Evolutionary conservation across 805 yeast species (phyloP).

Genomic region (Starmerella roubikii): DNA sequence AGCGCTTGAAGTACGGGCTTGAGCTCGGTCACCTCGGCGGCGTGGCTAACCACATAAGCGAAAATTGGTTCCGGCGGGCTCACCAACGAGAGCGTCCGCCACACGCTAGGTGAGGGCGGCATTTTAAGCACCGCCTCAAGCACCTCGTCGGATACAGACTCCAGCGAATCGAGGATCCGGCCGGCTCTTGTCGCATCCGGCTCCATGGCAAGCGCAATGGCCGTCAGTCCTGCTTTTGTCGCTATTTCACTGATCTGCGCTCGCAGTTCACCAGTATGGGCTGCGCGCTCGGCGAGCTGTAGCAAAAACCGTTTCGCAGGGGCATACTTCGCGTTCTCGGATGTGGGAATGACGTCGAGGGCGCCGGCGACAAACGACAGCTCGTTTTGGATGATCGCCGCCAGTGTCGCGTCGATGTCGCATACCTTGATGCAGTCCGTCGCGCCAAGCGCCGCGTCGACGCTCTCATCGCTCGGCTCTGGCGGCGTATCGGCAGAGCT

Average conservation of each 20-base stretch:
- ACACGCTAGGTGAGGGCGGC: slow-evolving; percentile 7
- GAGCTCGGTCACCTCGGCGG: neutral
- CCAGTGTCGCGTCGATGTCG: slow-evolving; percentile 42
- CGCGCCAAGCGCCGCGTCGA: slow-evolving; percentile 71
- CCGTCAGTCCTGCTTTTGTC: slow-evolving; percentile 3
- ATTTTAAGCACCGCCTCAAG: slow-evolving; percentile 1
- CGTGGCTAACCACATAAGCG: slow-evolving; percentile 4
- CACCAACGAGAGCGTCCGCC: slow-evolving; percentile 7
- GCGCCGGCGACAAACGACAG: slow-evolving; percentile 25
- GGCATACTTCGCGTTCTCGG: slow-evolving; percentile 20
- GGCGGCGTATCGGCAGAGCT: slow-evolving; percentile 74
- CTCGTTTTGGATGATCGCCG: slow-evolving; percentile 27
- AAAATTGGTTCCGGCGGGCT: slow-evolving; percentile 1
- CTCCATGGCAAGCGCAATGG: slow-evolving; percentile 12
- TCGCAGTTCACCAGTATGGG: slow-evolving; percentile 7
- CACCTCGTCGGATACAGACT: slow-evolving; percentile 3
- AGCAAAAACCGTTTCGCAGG: slow-evolving; percentile 24
- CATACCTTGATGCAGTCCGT: slow-evolving; percentile 71
- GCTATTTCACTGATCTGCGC: slow-evolving; percentile 14
- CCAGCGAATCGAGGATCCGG: neutral
- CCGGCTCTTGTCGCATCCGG: neutral
- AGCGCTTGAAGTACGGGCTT: slow-evolving; percentile 1
- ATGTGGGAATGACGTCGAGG: slow-evolving; percentile 23
- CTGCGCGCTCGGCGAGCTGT: slow-evolving; percentile 18
- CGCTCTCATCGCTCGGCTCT: slow-evolving; percentile 89